Evolutionary conservation across 495 filamentous ascomycete genomes (phyloP).

Genomic region (Penicillium atrosanguineum): DNA sequence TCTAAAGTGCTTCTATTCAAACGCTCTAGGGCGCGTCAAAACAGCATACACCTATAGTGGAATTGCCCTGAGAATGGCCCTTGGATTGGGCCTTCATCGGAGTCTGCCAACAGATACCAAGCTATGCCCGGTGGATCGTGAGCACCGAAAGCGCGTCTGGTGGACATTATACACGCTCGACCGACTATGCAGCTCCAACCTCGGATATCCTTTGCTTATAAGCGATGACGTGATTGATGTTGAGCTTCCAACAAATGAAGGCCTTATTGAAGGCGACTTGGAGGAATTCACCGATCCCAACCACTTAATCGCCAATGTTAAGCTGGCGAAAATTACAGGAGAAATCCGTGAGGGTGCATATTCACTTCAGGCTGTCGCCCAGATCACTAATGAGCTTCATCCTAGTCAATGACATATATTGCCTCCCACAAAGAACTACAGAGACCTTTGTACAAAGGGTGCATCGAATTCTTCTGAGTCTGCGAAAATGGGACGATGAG

Average conservation of each 20-base stretch:
- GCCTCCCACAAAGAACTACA: constrained; percentile 14
- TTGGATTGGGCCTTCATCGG: constrained; percentile 22
- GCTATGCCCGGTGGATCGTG: constrained; percentile 19
- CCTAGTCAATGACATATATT: constrained; percentile 23
- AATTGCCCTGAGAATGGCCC: constrained; percentile 20
- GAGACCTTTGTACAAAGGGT: constrained; percentile 25
- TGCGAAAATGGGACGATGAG: constrained; percentile 22
- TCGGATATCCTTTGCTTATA: constrained; percentile 23
- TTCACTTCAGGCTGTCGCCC: no score
- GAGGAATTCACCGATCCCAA: constrained; percentile 24
- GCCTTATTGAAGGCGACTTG: constrained; percentile 12
- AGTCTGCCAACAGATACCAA: constrained; percentile 12
- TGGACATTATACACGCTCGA: constrained; percentile 28
- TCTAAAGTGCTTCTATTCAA: constrained; percentile 9
- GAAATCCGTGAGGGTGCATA: constrained; percentile 10
- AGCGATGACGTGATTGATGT: constrained; percentile 24
- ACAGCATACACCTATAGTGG: constrained; percentile 24
- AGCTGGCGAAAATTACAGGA: constrained; percentile 23
- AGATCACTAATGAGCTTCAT: background rate
- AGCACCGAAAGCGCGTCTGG: constrained; percentile 25
- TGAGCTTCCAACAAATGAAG: constrained; percentile 26
- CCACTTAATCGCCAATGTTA: constrained; percentile 22
- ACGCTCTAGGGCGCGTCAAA: constrained; percentile 12
- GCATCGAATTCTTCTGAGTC: constrained; percentile 22
- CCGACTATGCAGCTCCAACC: constrained; percentile 21